Conservation (phyloP, 2,329 filamentous ascomycete species). For the Beauveria sp. region DNA sequence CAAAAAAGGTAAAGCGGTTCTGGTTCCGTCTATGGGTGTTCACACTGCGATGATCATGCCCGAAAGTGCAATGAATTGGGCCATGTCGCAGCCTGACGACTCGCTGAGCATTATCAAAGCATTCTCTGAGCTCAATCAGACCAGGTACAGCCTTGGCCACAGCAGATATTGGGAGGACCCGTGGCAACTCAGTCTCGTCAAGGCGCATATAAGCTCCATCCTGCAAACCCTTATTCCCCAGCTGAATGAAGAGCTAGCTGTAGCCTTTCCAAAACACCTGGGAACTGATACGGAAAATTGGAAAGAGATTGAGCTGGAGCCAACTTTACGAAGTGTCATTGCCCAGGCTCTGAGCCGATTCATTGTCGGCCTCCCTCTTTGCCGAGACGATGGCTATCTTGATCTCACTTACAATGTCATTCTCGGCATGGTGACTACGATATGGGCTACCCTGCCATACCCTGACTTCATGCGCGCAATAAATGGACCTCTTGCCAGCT, state of each 20-base stretch:
- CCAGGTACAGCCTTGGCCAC: slow-evolving; percentile 30
- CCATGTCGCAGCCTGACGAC: slow-evolving; percentile 30
- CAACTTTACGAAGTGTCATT: not conserved
- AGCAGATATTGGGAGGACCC: slow-evolving; percentile 25
- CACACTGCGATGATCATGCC: slow-evolving; percentile 25
- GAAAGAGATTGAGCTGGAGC: not conserved
- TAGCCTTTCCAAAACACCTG: not conserved
- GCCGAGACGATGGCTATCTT: slow-evolving; percentile 9
- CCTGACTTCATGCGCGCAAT: slow-evolving; percentile 16
- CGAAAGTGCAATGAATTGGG: slow-evolving; percentile 30
- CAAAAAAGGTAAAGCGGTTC: slow-evolving; percentile 34
- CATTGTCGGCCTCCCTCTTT: slow-evolving; percentile 25
- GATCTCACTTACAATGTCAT: slow-evolving; percentile 19
- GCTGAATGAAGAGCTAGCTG: slow-evolving; percentile 25
- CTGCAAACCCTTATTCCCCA: slow-evolving; percentile 26
- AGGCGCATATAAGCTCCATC: slow-evolving; percentile 27
- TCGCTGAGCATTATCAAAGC: slow-evolving; percentile 27
- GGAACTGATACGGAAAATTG: not conserved
- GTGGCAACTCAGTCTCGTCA: slow-evolving; percentile 29
- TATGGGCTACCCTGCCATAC: slow-evolving; percentile 25
- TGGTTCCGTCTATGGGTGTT: slow-evolving; percentile 31
- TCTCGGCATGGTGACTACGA: slow-evolving; percentile 21
- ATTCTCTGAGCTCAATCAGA: slow-evolving; percentile 31
- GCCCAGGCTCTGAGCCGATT: slow-evolving; percentile 19
- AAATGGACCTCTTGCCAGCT: not conserved